Evolutionary conservation across 352 stramenopile species (phyloP).

Genomic region (Globisporangium spinosum): DNA sequence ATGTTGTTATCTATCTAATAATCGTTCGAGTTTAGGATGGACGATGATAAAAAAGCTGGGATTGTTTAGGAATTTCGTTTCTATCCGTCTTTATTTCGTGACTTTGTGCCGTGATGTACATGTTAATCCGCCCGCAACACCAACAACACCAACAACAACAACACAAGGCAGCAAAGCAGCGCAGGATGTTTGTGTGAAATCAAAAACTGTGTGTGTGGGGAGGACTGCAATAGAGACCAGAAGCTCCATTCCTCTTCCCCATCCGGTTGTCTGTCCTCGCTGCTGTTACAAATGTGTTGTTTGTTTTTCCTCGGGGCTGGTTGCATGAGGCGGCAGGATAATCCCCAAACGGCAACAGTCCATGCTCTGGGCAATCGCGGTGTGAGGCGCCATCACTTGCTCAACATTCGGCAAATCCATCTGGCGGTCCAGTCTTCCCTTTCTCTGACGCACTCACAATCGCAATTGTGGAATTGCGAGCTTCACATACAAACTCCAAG

Average conservation of each 20-base stretch:
- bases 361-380: background rate
- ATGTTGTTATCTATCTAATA: background rate
- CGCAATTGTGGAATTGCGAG: background rate
- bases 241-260: background rate
- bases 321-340: background rate
- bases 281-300: background rate
- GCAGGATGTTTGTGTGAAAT: background rate
- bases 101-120: background rate
- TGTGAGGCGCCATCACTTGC: slow-evolving; percentile 10
- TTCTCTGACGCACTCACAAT: background rate
- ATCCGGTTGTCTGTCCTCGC: background rate
- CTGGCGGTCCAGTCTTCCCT: background rate
- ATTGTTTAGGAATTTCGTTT: background rate
- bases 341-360: background rate
- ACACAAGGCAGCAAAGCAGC: background rate
- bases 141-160: background rate
- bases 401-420: slow-evolving; percentile 12
- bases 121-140: background rate
- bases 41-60: background rate
- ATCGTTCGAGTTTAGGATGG: background rate
- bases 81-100: background rate
- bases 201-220: background rate
- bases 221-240: background rate
- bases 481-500: slow-evolving; percentile 3
- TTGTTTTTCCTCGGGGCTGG: background rate